A percentile compares a stretch with the other conserved stretches of the same genome.
Evolutionary conservation across 2,329 filamentous ascomycete genomes (phyloP).

Genomic region (Ophiocordyceps camponoti-leonardi): DNA sequence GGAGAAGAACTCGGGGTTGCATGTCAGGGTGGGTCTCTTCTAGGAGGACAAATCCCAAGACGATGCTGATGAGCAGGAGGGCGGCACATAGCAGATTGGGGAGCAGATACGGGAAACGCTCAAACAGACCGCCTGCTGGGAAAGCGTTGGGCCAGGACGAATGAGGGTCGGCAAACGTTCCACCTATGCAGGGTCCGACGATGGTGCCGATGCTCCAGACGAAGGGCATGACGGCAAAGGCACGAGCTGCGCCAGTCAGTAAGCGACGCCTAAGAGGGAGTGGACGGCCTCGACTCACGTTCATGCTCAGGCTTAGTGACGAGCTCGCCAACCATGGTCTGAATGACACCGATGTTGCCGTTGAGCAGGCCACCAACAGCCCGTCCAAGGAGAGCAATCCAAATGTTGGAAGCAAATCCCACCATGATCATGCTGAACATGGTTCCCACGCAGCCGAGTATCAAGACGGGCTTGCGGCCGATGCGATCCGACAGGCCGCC

Average conservation of each 20-base stretch:
- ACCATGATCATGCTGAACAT: constrained; percentile 70
- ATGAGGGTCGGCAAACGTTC: constrained; percentile 66
- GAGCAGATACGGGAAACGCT: constrained; percentile 67
- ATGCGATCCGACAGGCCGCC: constrained; percentile 66
- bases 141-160: constrained; percentile 57
- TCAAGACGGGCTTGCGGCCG: constrained; percentile 70
- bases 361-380: constrained; percentile 69
- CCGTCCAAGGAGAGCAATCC: constrained; percentile 62
- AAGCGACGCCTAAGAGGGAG: neutral
- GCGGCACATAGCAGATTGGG: constrained; percentile 73
- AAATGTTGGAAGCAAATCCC: constrained; percentile 68
- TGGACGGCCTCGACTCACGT: constrained; percentile 35
- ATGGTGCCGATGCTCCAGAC: constrained; percentile 88
- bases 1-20: constrained; percentile 34
- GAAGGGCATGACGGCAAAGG: constrained; percentile 86
- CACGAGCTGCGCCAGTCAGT: constrained; percentile 39
- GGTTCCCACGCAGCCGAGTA: constrained; percentile 68
- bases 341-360: constrained; percentile 79
- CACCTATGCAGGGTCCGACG: constrained; percentile 74
- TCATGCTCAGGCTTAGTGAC: constrained; percentile 74
- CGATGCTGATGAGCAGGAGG: constrained; percentile 61
- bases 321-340: constrained; percentile 85
- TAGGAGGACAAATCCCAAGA: constrained; percentile 64
- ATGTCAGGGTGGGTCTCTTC: constrained; percentile 82
- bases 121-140: constrained; percentile 51